A percentile compares a stretch with the other conserved stretches of the same genome.
Evolutionary conservation across 2,329 filamentous ascomycete genomes (phyloP).

Genomic region (Nothopassalora personata): DNA sequence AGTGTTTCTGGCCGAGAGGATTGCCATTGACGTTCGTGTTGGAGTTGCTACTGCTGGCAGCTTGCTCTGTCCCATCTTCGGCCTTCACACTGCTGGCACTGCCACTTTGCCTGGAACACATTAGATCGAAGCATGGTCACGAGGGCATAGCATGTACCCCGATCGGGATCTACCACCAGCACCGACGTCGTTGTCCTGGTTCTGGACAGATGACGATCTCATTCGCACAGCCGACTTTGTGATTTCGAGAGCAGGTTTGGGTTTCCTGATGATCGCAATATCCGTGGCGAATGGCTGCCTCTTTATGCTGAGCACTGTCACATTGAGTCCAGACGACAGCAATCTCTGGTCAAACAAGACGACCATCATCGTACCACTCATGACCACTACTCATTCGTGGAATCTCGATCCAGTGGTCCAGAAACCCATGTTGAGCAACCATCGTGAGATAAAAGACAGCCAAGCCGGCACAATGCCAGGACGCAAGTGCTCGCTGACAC

Average conservation of each 20-base stretch:
- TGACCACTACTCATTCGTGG: neutral
- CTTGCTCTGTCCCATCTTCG: neutral
- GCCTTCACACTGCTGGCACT: neutral
- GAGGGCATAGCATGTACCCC: neutral
- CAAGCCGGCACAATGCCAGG: neutral
- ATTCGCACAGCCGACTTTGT: neutral
- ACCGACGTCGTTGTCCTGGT: slow-evolving; percentile 1
- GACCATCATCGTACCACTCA: slow-evolving; percentile 7
- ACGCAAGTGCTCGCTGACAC: neutral
- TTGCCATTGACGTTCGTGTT: neutral
- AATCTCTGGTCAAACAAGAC: neutral
- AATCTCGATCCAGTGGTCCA: slow-evolving; percentile 3
- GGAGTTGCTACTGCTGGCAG: neutral
- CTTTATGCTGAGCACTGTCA: neutral
- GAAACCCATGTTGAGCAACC: slow-evolving; percentile 11
- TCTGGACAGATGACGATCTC: slow-evolving; percentile 8
- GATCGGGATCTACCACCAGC: neutral
- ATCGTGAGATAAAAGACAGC: slow-evolving; percentile 5
- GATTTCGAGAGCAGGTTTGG: neutral
- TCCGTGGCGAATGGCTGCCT: neutral
- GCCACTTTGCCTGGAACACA: neutral
- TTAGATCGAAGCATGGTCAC: neutral
- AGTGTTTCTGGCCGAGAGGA: neutral
- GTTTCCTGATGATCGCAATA: neutral
- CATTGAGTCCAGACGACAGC: neutral